Conservation (phyloP, 345 rosid genomes). For the Fremontodendron californicum region DNA sequence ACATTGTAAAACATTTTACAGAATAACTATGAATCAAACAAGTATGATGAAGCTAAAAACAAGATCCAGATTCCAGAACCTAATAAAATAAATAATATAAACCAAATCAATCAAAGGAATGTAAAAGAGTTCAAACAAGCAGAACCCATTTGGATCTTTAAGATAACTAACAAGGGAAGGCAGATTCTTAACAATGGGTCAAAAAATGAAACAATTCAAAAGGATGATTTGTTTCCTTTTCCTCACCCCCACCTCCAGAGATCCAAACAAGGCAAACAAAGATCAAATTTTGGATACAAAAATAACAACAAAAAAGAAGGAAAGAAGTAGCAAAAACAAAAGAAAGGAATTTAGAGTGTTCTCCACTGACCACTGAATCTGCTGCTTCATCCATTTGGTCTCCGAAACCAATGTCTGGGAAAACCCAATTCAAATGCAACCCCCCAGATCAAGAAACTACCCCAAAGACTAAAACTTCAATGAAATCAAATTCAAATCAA, state of each 20-base stretch:
- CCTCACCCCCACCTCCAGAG: neutral
- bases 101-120: neutral
- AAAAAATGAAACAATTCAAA: neutral
- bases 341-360: neutral
- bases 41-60: neutral
- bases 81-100: neutral
- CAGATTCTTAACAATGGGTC: neutral
- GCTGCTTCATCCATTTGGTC: constrained; percentile 1
- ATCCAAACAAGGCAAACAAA: neutral
- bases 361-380: constrained; percentile 2
- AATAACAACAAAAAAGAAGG: neutral
- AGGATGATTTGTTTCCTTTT: neutral
- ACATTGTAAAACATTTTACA: neutral
- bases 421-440: constrained; percentile 7
- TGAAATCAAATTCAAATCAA: neutral
- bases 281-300: neutral
- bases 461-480: neutral
- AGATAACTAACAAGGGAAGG: neutral
- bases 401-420: neutral
- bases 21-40: neutral
- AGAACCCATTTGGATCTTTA: neutral
- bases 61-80: neutral
- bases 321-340: neutral
- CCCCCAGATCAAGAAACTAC: neutral
- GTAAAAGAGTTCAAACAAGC: neutral